These are phyloP conservation scores for Opeltia flavorubescens DNA, from an alignment of 495 filamentous ascomycete species.

Conservation along the genomic window DNA sequence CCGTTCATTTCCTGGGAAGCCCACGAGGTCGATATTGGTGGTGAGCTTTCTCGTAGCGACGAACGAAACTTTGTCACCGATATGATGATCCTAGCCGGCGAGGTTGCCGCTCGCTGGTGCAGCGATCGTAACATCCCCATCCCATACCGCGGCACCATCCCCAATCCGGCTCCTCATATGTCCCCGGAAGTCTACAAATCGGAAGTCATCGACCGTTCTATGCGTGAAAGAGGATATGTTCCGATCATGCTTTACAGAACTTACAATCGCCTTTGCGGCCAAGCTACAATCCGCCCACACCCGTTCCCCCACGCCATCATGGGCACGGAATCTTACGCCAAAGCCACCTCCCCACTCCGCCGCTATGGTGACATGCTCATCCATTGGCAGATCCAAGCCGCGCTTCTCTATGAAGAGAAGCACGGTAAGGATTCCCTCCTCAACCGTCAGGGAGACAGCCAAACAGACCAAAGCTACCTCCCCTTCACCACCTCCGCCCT, in stretches of 20 bases:
- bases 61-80: slow-evolving; percentile 34
- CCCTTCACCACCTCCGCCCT: slow-evolving; percentile 48
- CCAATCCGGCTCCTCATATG: slow-evolving; percentile 37
- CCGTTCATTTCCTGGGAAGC: slow-evolving; percentile 31
- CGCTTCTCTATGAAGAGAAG: slow-evolving; percentile 52
- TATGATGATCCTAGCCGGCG: slow-evolving; percentile 68
- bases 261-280: slow-evolving; percentile 36
- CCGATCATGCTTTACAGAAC: slow-evolving; percentile 14
- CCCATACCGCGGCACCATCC: slow-evolving; percentile 57
- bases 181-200: slow-evolving; percentile 7
- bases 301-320: slow-evolving; percentile 44
- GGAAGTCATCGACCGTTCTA: neutral
- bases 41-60: neutral
- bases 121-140: slow-evolving; percentile 59
- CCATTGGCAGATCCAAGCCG: slow-evolving; percentile 86
- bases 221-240: slow-evolving; percentile 15
- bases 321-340: slow-evolving; percentile 57
- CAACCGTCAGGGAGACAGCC: slow-evolving; percentile 15
- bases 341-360: slow-evolving; percentile 74
- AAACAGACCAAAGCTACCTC: slow-evolving; percentile 31
- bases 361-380: slow-evolving; percentile 70
- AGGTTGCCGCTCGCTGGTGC: slow-evolving; percentile 62
- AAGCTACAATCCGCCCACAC: slow-evolving; percentile 30
- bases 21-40: neutral
- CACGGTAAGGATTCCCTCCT: slow-evolving; percentile 35